These are phyloP conservation scores for Penicillium daleae DNA, from an alignment of 495 filamentous ascomycete genomes.

Conservation along the genomic window DNA sequence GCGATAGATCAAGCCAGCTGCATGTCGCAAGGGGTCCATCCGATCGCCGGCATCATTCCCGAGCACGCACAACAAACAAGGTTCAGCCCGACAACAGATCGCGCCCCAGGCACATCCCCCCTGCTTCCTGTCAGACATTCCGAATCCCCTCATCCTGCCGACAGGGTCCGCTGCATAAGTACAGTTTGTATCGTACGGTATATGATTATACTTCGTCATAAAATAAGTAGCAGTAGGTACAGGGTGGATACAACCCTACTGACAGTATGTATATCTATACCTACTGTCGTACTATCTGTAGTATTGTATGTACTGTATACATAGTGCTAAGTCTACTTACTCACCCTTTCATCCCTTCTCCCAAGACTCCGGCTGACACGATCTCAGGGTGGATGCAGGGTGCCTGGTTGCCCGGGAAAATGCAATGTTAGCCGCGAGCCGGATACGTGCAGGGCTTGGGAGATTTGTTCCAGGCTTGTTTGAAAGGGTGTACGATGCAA, in stretches of 20 bases:
- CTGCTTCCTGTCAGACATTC: constrained; percentile 29
- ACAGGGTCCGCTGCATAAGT: background rate
- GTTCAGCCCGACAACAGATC: constrained; percentile 14
- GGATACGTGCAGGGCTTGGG: constrained; percentile 11
- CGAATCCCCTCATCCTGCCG: background rate
- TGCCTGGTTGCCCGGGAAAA: constrained; percentile 9
- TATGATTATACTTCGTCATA: background rate
- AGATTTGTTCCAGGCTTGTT: background rate
- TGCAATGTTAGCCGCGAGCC: constrained; percentile 2
- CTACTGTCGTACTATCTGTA: background rate
- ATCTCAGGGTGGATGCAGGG: constrained; percentile 1
- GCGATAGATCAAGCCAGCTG: constrained; percentile 19
- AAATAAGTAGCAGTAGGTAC: background rate
- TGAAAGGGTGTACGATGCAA: background rate
- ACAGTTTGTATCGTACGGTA: background rate
- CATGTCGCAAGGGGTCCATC: constrained; percentile 22
- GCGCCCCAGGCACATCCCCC: constrained; percentile 7
- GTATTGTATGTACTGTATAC: too few relatives aligned
- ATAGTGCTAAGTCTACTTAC: too few relatives aligned
- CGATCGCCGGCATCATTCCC: constrained; percentile 11
- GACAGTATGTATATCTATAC: background rate
- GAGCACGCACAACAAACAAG: constrained; percentile 12
- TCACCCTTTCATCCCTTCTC: background rate
- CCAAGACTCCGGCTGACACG: background rate
- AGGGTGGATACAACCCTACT: background rate